Evolutionary conservation across 2,329 filamentous ascomycete genomes (phyloP).

Genomic region (Arthrinium phaeospermum): DNA sequence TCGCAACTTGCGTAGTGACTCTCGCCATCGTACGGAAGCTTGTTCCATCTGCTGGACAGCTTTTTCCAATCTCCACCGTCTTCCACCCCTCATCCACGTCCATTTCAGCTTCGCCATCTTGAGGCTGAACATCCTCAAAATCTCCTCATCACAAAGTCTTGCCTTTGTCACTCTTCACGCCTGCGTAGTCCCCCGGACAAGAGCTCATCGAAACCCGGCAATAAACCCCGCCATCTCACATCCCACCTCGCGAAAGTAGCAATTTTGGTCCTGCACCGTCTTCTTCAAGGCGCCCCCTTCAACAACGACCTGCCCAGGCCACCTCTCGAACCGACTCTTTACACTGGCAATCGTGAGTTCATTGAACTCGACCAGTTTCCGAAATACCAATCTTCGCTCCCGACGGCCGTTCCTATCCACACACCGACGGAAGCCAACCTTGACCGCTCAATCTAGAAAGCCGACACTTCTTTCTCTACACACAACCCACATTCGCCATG

Average conservation of each 20-base stretch:
- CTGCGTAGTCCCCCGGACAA: not conserved
- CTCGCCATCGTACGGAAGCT: not conserved
- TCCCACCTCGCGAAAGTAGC: not conserved
- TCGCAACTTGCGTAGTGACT: not conserved
- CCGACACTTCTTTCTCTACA: constrained; percentile 2
- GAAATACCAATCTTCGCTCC: not conserved
- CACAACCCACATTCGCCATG: constrained; percentile 12
- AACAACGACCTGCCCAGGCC: not conserved
- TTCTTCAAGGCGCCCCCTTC: not conserved
- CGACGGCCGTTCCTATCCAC: constrained; percentile 11
- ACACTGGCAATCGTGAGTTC: constrained; percentile 6
- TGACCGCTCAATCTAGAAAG: constrained; percentile 5
- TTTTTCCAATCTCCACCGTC: not conserved
- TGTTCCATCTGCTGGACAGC: constrained; percentile 13
- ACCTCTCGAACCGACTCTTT: not conserved
- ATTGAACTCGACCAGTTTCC: constrained; percentile 5
- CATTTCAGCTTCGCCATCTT: not conserved
- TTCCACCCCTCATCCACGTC: not conserved
- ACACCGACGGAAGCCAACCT: constrained; percentile 11
- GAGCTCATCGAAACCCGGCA: not conserved
- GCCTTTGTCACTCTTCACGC: not conserved
- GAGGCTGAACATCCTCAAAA: not conserved
- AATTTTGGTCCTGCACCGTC: not conserved
- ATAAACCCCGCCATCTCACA: constrained; percentile 3
- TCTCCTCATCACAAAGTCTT: not conserved